These are phyloP conservation scores for Plasmodium sp. DNA, from an alignment of 169 alveolate species.

Conservation along the genomic window DNA sequence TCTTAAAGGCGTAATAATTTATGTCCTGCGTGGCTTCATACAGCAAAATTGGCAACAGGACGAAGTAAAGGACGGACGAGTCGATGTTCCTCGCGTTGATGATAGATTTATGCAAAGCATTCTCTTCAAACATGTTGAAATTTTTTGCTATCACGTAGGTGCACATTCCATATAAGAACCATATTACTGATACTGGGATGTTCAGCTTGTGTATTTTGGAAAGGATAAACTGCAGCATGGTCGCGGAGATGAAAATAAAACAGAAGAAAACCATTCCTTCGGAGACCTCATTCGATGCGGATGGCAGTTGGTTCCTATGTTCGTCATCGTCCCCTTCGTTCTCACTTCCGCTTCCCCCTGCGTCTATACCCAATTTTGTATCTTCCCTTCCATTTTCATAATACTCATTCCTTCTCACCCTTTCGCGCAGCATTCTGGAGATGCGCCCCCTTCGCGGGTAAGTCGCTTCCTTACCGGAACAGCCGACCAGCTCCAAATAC, in stretches of 20 bases:
- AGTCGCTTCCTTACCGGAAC: neutral
- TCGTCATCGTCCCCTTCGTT: slow-evolving; percentile 4
- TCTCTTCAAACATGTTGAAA: slow-evolving; percentile 66
- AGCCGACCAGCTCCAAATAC: neutral
- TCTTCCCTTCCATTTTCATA: neutral
- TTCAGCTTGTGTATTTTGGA: slow-evolving; percentile 81
- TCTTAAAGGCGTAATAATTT: slow-evolving; percentile 89
- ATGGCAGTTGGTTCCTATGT: slow-evolving; percentile 23
- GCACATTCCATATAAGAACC: slow-evolving; percentile 84
- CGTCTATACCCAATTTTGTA: neutral
- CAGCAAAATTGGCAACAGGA: slow-evolving; percentile 87
- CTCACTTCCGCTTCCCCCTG: neutral
- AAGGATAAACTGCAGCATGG: slow-evolving; percentile 80
- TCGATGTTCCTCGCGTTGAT: slow-evolving; percentile 80
- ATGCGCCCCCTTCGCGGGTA: neutral
- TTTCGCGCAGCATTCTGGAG: slow-evolving; percentile 6
- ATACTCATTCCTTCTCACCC: neutral
- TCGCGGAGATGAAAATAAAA: slow-evolving; percentile 81
- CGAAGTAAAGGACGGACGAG: slow-evolving; percentile 85
- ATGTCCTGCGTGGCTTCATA: slow-evolving; percentile 91
- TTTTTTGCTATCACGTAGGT: slow-evolving; percentile 77
- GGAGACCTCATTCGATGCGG: slow-evolving; percentile 76
- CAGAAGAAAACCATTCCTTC: slow-evolving; percentile 75
- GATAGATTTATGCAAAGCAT: slow-evolving; percentile 74
- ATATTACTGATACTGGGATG: slow-evolving; percentile 84